Percentiles rank a stretch among this genome's conserved stretches.
These are phyloP conservation scores for Dactylonectria macrodidyma DNA, from an alignment of 2,329 filamentous ascomycete genomes.

Conservation along the genomic window DNA sequence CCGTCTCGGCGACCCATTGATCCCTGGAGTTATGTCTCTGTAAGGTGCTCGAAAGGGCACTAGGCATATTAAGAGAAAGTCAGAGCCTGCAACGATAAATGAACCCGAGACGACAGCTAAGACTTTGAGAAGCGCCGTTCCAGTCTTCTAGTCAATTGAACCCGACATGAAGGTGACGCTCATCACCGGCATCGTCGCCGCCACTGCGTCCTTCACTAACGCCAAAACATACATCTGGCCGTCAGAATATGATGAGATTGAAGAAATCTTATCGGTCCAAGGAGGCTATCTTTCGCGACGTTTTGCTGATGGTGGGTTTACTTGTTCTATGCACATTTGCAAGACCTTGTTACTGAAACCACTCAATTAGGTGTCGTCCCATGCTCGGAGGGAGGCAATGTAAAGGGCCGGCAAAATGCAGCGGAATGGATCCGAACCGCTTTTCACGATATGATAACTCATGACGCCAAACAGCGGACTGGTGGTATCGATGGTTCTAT, in stretches of 20 bases:
- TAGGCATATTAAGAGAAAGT: background rate
- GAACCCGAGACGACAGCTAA: background rate
- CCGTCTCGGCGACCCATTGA: background rate
- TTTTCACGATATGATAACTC: constrained; percentile 47
- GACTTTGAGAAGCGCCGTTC: no score
- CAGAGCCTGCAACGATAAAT: background rate
- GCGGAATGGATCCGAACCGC: constrained; percentile 48
- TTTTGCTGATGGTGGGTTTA: constrained; percentile 28
- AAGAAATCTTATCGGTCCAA: constrained; percentile 33
- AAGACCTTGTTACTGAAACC: background rate
- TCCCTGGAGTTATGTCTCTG: background rate
- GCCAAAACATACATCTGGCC: constrained; percentile 35
- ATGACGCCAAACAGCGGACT: constrained; percentile 37
- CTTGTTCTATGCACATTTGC: background rate
- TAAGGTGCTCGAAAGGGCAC: background rate
- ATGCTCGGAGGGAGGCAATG: constrained; percentile 37
- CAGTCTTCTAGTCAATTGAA: background rate
- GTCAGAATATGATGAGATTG: constrained; percentile 37
- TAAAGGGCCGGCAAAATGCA: constrained; percentile 39
- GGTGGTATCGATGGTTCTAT: constrained; percentile 47
- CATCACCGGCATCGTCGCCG: background rate
- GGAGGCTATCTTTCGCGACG: constrained; percentile 21
- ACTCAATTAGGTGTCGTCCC: constrained; percentile 33
- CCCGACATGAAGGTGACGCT: constrained; percentile 9
- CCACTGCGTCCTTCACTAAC: background rate